Conservation (phyloP, 352 stramenopile genomes). For the Ophiocytium majus region DNA sequence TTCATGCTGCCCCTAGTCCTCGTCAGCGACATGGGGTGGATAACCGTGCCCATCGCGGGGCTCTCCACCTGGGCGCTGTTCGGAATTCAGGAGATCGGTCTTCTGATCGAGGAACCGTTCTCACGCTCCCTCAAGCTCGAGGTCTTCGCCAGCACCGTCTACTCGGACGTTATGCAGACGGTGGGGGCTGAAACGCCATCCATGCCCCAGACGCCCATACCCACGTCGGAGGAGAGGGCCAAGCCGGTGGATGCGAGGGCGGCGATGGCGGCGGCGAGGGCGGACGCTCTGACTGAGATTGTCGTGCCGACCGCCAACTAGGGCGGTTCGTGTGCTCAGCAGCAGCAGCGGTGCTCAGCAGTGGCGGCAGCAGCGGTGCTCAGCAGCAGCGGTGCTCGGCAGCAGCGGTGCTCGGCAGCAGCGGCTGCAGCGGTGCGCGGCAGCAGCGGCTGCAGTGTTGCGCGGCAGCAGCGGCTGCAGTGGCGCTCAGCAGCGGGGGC, state of each 20-base stretch:
- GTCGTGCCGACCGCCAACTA: too few species aligned
- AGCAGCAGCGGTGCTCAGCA: too few species aligned
- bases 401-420: too few species aligned
- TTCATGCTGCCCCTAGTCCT: slow-evolving; percentile 72
- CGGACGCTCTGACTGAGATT: too few species aligned
- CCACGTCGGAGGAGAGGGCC: slow-evolving; percentile 10
- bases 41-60: slow-evolving; percentile 61
- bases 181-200: slow-evolving; percentile 33
- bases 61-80: slow-evolving; percentile 70
- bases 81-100: slow-evolving; percentile 75
- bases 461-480: too few species aligned
- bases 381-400: too few species aligned
- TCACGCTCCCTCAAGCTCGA: slow-evolving; percentile 37
- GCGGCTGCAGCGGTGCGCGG: too few species aligned
- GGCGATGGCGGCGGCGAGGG: background rate
- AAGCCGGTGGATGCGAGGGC: slow-evolving; percentile 6
- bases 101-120: slow-evolving; percentile 76
- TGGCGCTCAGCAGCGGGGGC: too few species aligned
- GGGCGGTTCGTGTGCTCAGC: too few species aligned
- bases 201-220: slow-evolving; percentile 40
- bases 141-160: slow-evolving; percentile 48
- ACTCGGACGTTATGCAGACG: slow-evolving; percentile 56
- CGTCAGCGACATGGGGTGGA: slow-evolving; percentile 47
- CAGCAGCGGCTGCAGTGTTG: too few species aligned
- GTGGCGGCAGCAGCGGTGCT: too few species aligned